These are phyloP conservation scores for Aspergillus ellipticus DNA, from an alignment of 495 filamentous ascomycete species.

Conservation along the genomic window DNA sequence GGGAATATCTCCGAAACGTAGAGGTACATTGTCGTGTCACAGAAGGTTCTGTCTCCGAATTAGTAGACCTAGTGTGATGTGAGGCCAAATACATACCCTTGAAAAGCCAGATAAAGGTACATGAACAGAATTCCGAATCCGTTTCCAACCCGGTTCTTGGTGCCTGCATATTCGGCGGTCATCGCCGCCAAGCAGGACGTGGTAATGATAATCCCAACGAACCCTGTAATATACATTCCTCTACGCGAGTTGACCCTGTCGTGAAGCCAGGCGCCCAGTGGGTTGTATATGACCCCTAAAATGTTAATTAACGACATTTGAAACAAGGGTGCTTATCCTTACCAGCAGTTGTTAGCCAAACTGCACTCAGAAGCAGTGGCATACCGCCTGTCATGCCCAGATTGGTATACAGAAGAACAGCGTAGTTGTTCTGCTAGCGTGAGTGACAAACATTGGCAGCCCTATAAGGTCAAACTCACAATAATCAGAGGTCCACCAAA, in stretches of 20 bases:
- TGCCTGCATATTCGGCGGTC: slow-evolving; percentile 38
- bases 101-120: slow-evolving; percentile 44
- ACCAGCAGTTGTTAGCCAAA: slow-evolving; percentile 46
- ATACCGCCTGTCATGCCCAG: slow-evolving; percentile 42
- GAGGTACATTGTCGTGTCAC: slow-evolving; percentile 51
- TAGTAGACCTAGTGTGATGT: slow-evolving; percentile 6
- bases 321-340: not conserved
- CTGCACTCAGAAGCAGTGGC: slow-evolving; percentile 46
- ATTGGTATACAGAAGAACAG: slow-evolving; percentile 45
- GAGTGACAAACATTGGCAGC: slow-evolving; percentile 3
- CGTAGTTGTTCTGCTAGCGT: slow-evolving; percentile 40
- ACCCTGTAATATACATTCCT: slow-evolving; percentile 43
- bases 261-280: slow-evolving; percentile 44
- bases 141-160: slow-evolving; percentile 42
- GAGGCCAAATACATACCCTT: slow-evolving; percentile 24
- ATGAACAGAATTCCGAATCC: slow-evolving; percentile 47
- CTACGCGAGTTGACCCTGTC: slow-evolving; percentile 44
- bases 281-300: slow-evolving; percentile 41
- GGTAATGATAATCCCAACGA: slow-evolving; percentile 32
- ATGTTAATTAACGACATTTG: not conserved
- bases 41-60: slow-evolving; percentile 28
- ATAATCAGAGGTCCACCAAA: slow-evolving; percentile 39
- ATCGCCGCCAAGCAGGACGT: slow-evolving; percentile 42
- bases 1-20: slow-evolving; percentile 52
- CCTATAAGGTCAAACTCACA: slow-evolving; percentile 15